Evolutionary conservation across 139 green algal genomes (phyloP).

Genomic region (Chlamydomonas incerta): DNA sequence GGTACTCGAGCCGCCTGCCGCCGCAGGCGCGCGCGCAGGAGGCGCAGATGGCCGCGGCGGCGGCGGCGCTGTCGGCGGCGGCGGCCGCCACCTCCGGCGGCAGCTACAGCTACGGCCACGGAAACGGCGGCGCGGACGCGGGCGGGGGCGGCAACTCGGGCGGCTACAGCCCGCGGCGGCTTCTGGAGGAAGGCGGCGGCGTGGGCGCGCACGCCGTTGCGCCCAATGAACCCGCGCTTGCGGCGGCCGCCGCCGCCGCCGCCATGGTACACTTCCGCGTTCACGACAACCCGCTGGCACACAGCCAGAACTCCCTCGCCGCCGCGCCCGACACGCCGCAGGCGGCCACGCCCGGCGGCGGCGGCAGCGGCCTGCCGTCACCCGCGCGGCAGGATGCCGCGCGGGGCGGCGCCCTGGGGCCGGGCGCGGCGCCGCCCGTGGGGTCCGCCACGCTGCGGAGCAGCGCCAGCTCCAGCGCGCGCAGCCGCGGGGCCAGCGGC

Average conservation of each 20-base stretch:
- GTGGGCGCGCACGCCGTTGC: background rate
- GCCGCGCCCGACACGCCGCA: background rate
- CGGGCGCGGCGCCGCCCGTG: no score
- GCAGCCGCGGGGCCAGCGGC: background rate
- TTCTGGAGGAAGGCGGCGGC: background rate
- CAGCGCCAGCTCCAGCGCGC: background rate
- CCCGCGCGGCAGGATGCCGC: no score
- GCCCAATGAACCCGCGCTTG: no score
- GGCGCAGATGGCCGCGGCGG: conserved; percentile 16
- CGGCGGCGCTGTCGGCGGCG: conserved; percentile 1
- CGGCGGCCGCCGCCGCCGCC: background rate
- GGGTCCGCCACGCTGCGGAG: no score
- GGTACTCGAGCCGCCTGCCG: no score
- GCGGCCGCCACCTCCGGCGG: background rate
- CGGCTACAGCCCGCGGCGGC: background rate
- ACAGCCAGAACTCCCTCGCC: background rate
- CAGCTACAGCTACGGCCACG: background rate
- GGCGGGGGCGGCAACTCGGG: background rate
- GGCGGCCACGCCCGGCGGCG: background rate
- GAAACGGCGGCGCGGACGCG: background rate
- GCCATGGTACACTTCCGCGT: background rate
- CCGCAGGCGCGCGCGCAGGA: conserved; percentile 21
- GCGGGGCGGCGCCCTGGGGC: no score
- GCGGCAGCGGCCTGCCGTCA: no score
- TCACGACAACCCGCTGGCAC: conserved; percentile 24